A percentile compares a stretch with the other conserved stretches of the same genome.
Evolutionary conservation across 208 protist genomes (phyloP).

Genomic region (Acanthamoeba healyi): DNA sequence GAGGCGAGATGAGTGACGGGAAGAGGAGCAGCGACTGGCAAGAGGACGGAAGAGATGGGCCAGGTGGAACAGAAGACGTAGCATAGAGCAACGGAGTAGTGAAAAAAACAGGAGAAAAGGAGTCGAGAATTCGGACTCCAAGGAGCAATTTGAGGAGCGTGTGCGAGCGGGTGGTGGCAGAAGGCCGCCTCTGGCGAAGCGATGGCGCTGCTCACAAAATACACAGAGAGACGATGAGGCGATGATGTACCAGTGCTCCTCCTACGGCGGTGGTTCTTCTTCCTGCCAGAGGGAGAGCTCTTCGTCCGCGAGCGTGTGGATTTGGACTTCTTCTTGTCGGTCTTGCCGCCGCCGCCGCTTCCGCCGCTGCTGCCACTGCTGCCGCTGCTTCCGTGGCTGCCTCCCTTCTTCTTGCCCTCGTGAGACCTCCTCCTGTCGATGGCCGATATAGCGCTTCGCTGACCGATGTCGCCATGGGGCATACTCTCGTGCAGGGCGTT

Average conservation of each 20-base stretch:
- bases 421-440: constrained; percentile 27
- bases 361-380: neutral
- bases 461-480: neutral
- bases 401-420: constrained; percentile 50
- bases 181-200: no score
- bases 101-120: neutral
- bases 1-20: neutral
- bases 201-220: neutral
- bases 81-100: neutral
- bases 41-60: no score
- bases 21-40: no score
- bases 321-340: constrained; percentile 37
- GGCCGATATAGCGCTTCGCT: neutral
- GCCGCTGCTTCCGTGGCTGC: neutral
- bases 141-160: neutral
- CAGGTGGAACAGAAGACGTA: no score
- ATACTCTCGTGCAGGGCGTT: neutral
- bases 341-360: neutral
- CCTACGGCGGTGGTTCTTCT: constrained; percentile 63
- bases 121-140: neutral
- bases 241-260: neutral
- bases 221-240: no score
- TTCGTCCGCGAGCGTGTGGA: constrained; percentile 44
- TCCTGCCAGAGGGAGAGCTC: constrained; percentile 39
- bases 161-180: neutral